Percentiles rank a stretch among this genome's conserved stretches.
These are phyloP conservation scores for Oxyria digyna DNA, from an alignment of 148 eudicot species.

Conservation along the genomic window DNA sequence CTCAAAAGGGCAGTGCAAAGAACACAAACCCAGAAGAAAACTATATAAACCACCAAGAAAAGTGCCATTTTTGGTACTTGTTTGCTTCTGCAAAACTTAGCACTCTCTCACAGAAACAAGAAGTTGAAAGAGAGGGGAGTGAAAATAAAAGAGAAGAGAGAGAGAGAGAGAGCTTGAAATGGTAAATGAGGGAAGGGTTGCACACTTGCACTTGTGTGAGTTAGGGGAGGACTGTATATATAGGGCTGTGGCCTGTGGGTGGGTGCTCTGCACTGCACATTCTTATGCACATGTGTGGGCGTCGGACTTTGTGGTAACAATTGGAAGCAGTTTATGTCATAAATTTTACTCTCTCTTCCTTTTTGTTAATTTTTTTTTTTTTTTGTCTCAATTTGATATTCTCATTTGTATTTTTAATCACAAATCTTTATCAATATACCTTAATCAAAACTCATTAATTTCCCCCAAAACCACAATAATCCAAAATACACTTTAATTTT, in stretches of 20 bases:
- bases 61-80: constrained; percentile 41
- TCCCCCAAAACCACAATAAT: too few relatives aligned
- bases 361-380: too few relatives aligned
- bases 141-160: background rate
- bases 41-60: constrained; percentile 21
- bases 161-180: background rate
- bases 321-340: background rate
- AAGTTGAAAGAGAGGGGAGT: background rate
- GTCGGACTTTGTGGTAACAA: constrained; percentile 5
- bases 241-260: background rate
- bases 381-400: too few relatives aligned
- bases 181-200: background rate
- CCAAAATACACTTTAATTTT: too few relatives aligned
- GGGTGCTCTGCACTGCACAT: constrained; percentile 2
- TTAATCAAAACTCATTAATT: too few relatives aligned
- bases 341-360: background rate
- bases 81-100: background rate
- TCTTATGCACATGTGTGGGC: constrained; percentile 9
- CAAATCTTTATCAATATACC: too few relatives aligned
- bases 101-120: background rate
- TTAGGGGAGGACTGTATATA: background rate
- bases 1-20: constrained; percentile 44
- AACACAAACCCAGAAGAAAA: constrained; percentile 22
- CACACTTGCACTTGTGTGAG: constrained; percentile 1
- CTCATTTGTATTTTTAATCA: too few relatives aligned